Conservation (phyloP, 192 early-diverging fungal species). For the Coemansia sp. region DNA sequence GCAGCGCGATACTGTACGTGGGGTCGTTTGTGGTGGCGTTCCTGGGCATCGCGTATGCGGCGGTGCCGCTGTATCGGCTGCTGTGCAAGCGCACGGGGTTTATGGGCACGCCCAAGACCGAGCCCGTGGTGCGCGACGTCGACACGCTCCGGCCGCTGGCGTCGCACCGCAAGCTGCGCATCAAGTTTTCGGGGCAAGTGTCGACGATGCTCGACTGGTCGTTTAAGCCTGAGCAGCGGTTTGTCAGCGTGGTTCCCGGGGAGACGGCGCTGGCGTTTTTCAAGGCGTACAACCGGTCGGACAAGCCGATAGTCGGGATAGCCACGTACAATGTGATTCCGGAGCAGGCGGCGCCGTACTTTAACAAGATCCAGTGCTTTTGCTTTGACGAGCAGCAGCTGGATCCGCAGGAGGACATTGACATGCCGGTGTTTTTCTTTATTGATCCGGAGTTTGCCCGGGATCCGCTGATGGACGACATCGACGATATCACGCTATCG, state of each 20-base stretch:
- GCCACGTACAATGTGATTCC: slow-evolving; percentile 97
- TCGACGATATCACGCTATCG: slow-evolving; percentile 84
- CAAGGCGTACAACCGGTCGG: slow-evolving; percentile 80
- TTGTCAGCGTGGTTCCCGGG: slow-evolving; percentile 87
- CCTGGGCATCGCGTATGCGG: slow-evolving; percentile 83
- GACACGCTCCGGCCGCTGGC: slow-evolving; percentile 61
- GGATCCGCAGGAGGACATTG: slow-evolving; percentile 82
- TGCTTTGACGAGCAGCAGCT: slow-evolving; percentile 99
- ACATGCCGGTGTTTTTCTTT: slow-evolving; percentile 97
- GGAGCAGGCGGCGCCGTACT: slow-evolving; percentile 86
- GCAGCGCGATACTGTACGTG: slow-evolving; percentile 65
- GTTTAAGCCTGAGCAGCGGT: slow-evolving; percentile 82
- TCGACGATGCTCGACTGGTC: slow-evolving; percentile 82
- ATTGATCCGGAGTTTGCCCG: slow-evolving; percentile 94
- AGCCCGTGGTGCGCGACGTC: slow-evolving; percentile 57
- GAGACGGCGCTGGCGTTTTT: slow-evolving; percentile 97
- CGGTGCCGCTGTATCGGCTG: slow-evolving; percentile 92
- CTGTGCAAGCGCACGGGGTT: slow-evolving; percentile 91
- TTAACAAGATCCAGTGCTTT: slow-evolving; percentile 99
- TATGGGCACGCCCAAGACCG: slow-evolving; percentile 83
- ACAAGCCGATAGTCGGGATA: slow-evolving; percentile 88
- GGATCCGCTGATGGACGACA: slow-evolving; percentile 94
- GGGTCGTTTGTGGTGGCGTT: slow-evolving; percentile 77
- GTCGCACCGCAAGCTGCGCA: slow-evolving; percentile 59
- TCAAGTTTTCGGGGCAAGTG: slow-evolving; percentile 69